These are phyloP conservation scores for Fusarium acutatum DNA, from an alignment of 2,329 filamentous ascomycete species.

Conservation along the genomic window DNA sequence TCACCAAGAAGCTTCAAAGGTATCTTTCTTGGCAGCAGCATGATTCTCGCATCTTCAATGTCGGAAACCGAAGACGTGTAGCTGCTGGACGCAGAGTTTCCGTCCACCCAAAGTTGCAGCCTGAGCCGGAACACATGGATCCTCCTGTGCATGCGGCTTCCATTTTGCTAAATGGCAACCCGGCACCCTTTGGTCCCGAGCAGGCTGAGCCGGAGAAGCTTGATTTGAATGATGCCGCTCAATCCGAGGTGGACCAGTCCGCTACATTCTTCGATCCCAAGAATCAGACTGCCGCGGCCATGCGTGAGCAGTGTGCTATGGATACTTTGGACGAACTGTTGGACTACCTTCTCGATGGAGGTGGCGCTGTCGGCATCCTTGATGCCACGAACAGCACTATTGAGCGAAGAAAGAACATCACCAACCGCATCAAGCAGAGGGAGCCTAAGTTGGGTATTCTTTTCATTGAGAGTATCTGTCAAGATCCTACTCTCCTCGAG, in stretches of 20 bases:
- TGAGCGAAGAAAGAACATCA: slow-evolving; percentile 81
- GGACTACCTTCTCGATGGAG: slow-evolving; percentile 83
- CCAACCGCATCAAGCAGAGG: slow-evolving; percentile 81
- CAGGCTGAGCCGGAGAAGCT: slow-evolving; percentile 51
- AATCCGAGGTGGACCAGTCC: slow-evolving; percentile 78
- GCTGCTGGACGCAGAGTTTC: slow-evolving; percentile 68
- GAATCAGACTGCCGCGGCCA: slow-evolving; percentile 81
- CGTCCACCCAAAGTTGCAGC: slow-evolving; percentile 44
- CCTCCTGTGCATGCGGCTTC: slow-evolving; percentile 62
- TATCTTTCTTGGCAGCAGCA: slow-evolving; percentile 98
- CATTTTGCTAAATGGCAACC: slow-evolving; percentile 65
- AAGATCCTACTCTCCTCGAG: slow-evolving; percentile 84
- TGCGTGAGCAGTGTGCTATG: slow-evolving; percentile 91
- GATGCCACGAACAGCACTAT: slow-evolving; percentile 98
- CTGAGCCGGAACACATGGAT: slow-evolving; percentile 51
- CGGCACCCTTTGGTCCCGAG: slow-evolving; percentile 46
- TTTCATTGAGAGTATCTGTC: slow-evolving; percentile 94
- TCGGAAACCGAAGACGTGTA: slow-evolving; percentile 87
- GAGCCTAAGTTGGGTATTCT: slow-evolving; percentile 91
- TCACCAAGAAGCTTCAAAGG: slow-evolving; percentile 95
- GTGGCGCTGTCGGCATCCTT: slow-evolving; percentile 91
- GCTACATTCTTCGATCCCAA: slow-evolving; percentile 93
- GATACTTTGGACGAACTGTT: slow-evolving; percentile 92
- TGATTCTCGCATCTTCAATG: slow-evolving; percentile 95
- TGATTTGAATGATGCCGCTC: slow-evolving; percentile 46